Percentiles rank a stretch among this genome's conserved stretches.
These are phyloP conservation scores for Cordyceps javanica DNA, from an alignment of 2,329 filamentous ascomycete species.

Conservation along the genomic window DNA sequence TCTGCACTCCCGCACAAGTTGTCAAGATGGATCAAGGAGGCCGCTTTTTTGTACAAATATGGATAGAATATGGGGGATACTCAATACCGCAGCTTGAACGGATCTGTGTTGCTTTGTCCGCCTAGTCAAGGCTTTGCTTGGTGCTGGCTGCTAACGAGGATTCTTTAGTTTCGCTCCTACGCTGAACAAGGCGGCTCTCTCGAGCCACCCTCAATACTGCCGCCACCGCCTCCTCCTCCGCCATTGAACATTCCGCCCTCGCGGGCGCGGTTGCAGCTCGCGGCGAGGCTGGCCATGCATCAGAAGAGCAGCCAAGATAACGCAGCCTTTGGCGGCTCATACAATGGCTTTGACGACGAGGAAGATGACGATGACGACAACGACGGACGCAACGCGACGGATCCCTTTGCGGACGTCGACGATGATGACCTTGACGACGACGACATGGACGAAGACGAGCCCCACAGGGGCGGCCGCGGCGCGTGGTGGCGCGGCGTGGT, in stretches of 20 bases:
- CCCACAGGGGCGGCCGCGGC: slow-evolving; percentile 27
- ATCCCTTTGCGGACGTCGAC: slow-evolving; percentile 51
- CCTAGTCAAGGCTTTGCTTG: neutral
- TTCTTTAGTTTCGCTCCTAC: slow-evolving; percentile 51
- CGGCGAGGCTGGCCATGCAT: slow-evolving; percentile 74
- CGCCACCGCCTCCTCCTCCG: slow-evolving; percentile 61
- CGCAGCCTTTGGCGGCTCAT: slow-evolving; percentile 36
- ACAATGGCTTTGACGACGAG: slow-evolving; percentile 48
- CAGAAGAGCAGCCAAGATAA: slow-evolving; percentile 53
- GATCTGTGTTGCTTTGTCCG: slow-evolving; percentile 7
- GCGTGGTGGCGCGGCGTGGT: slow-evolving; percentile 45
- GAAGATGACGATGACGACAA: slow-evolving; percentile 36
- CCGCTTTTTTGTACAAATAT: slow-evolving; percentile 6
- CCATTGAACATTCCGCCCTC: slow-evolving; percentile 83
- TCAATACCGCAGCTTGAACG: slow-evolving; percentile 16
- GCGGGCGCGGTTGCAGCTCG: slow-evolving; percentile 80
- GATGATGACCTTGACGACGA: slow-evolving; percentile 34
- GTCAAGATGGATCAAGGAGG: neutral
- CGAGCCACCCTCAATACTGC: slow-evolving; percentile 52
- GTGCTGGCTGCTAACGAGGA: slow-evolving; percentile 1
- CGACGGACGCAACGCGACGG: slow-evolving; percentile 1
- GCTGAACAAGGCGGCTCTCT: slow-evolving; percentile 44
- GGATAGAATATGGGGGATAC: slow-evolving; percentile 3
- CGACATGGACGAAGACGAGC: slow-evolving; percentile 25
- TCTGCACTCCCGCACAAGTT: neutral